phyloP scores from a whole-genome alignment of 305 asterid genomes.

The Fraxinus sp. region DNA sequence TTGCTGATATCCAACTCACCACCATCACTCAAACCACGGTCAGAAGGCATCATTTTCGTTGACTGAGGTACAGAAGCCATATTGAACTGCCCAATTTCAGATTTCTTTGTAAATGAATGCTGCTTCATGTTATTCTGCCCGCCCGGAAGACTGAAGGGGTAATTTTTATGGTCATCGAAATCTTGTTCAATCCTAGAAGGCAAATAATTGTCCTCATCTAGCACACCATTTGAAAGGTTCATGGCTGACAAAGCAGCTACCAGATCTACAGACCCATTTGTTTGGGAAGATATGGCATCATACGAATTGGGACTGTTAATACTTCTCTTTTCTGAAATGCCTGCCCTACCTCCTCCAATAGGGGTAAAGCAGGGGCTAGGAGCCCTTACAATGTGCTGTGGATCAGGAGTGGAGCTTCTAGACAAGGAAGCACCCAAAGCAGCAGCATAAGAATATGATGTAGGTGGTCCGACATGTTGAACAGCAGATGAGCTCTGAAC shows the following conservation, averaged over 20 bases:
- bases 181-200: constrained; percentile 50
- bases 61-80: constrained; percentile 33
- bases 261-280: constrained; percentile 65
- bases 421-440: constrained; percentile 88
- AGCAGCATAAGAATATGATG: constrained; percentile 92
- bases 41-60: constrained; percentile 37
- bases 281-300: constrained; percentile 48
- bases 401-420: constrained; percentile 95
- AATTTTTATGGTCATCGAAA: constrained; percentile 52
- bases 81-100: constrained; percentile 44
- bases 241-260: constrained; percentile 75
- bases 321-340: constrained; percentile 61
- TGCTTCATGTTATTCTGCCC: constrained; percentile 59
- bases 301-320: constrained; percentile 63
- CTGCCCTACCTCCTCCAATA: constrained; percentile 75
- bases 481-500: constrained; percentile 49
- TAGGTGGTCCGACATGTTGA: constrained; percentile 56
- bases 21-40: constrained; percentile 40
- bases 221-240: constrained; percentile 73
- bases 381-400: constrained; percentile 75
- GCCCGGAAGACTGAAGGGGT: constrained; percentile 60
- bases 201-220: constrained; percentile 48
- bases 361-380: constrained; percentile 94
- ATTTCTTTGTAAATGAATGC: constrained; percentile 51
- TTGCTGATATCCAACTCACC: constrained; percentile 42